Evolutionary conservation across 169 alveolate species (phyloP), one percentile per base, ranked within the genome.

Genomic region (Eimeria mitis): DNA sequence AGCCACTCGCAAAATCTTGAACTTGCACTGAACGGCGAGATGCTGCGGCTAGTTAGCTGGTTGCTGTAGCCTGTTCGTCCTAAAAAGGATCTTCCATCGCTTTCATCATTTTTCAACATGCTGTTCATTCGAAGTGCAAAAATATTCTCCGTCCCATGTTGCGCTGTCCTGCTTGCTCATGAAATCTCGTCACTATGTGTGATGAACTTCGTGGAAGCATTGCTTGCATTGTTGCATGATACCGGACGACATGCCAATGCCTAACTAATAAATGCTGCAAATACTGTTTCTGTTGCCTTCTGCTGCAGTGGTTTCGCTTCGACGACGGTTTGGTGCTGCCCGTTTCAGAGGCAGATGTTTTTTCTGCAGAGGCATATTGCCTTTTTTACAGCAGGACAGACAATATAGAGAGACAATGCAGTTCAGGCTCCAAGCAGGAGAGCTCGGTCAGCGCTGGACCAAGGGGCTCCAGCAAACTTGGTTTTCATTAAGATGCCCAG

Each of bases 271-370:
- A 19, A 34, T 34, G 52, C 52, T 40, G 56, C 54, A 40, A 37
- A 6, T 40, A 31, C 31, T 14, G 34, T 73, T 73, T 52, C 34
- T 3, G 16, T 73, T 73, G n/a, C 54, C 61, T 37, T 81, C 8
- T 61, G 56, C 75, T 56, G 90, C 92, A 87, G 92, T 87, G 92
- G 92, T 87, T 87, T 40, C 92, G 92, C 56, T 87, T 87, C 52
- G 92, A 87, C 73, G 92, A 87, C 54, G 92, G 92, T 11, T 34
- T 87, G 78, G 92, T 87, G 34, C 81, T 59, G 81, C 92, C 92
- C 65, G 92, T 87, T 40, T 59, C 92, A 2, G 92, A 87, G 65
- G 78, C 63, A 49, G 83, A 87, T 11, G 92, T 87, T 59, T 49
- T 87, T 31, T 59, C 92, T 59, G 92, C 92, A 42, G 92, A 87